A percentile compares a stretch with the other conserved stretches of the same genome.
Conservation (phyloP, 2,329 filamentous ascomycete genomes). For the Westerdykella sp. region DNA sequence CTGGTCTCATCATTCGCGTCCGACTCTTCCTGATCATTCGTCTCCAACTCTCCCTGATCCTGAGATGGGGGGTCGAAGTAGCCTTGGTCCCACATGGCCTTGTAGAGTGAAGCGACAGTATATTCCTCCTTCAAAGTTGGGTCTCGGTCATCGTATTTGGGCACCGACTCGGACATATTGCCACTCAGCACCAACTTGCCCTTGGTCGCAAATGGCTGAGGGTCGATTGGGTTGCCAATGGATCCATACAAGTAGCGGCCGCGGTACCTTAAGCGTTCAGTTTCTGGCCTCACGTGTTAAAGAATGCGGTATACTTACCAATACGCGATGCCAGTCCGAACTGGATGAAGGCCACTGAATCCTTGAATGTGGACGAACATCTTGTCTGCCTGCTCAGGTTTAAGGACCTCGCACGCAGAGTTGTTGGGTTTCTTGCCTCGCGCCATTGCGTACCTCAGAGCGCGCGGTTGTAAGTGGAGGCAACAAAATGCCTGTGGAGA, state of each 20-base stretch:
- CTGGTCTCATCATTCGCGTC: too few species aligned
- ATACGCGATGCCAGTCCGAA: conserved; percentile 19
- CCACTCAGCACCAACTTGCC: conserved; percentile 13
- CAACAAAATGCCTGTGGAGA: too few species aligned
- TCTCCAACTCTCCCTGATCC: too few species aligned
- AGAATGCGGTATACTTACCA: conserved; percentile 1
- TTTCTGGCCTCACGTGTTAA: too few species aligned
- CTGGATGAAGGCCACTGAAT: conserved; percentile 13
- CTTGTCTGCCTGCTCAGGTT: conserved; percentile 3
- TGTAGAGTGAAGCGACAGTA: conserved; percentile 10
- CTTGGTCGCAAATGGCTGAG: conserved; percentile 14
- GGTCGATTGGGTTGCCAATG: conserved; percentile 15
- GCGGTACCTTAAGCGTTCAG: conserved; percentile 10
- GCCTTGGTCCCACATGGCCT: conserved; percentile 1
- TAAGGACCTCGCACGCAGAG: background rate
- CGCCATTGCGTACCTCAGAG: too few species aligned
- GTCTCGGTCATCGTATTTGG: conserved; percentile 4
- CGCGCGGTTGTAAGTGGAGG: too few species aligned
- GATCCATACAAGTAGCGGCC: conserved; percentile 25
- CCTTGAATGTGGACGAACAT: conserved; percentile 24
- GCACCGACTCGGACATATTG: conserved; percentile 5
- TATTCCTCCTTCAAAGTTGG: conserved; percentile 5
- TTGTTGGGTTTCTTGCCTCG: too few species aligned
- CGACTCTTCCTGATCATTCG: too few species aligned
- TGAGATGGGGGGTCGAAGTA: background rate